These are phyloP conservation scores for Chrysanthemum lavandulifolium DNA, from an alignment of 129 eudicot species.

Conservation along the genomic window DNA sequence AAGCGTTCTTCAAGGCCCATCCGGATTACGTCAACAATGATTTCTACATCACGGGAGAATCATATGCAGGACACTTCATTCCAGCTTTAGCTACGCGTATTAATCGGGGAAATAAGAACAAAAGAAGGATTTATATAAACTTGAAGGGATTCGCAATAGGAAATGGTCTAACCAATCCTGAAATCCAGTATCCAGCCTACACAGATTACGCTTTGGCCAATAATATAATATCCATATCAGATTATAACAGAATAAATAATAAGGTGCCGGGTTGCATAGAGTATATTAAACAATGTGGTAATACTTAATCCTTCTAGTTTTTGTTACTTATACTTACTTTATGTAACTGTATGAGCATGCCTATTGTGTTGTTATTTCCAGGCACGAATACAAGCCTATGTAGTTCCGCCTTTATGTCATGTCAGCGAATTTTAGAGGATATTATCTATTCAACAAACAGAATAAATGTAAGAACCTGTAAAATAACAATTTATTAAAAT, in stretches of 20 bases:
- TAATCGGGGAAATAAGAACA: neutral
- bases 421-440: neutral
- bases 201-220: conserved; percentile 6
- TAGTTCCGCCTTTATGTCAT: neutral
- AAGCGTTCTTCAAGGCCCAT: conserved; percentile 11
- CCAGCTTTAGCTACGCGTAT: neutral
- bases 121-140: neutral
- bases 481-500: neutral
- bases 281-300: neutral
- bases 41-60: conserved; percentile 13
- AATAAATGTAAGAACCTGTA: neutral
- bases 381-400: conserved; percentile 7
- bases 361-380: neutral
- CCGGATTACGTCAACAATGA: conserved; percentile 6
- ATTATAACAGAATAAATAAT: neutral
- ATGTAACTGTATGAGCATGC: neutral
- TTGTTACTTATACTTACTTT: neutral
- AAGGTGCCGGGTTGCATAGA: neutral
- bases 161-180: conserved; percentile 8
- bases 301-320: no score
- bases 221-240: conserved; percentile 1
- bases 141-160: neutral
- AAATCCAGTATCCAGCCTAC: conserved; percentile 15
- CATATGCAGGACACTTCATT: conserved; percentile 11
- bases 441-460: neutral